Percentiles rank a stretch among this genome's conserved stretches.
phyloP scores from a whole-genome alignment of 1,139 yeast genomes.

The Wickerhamiella infanticola region DNA sequence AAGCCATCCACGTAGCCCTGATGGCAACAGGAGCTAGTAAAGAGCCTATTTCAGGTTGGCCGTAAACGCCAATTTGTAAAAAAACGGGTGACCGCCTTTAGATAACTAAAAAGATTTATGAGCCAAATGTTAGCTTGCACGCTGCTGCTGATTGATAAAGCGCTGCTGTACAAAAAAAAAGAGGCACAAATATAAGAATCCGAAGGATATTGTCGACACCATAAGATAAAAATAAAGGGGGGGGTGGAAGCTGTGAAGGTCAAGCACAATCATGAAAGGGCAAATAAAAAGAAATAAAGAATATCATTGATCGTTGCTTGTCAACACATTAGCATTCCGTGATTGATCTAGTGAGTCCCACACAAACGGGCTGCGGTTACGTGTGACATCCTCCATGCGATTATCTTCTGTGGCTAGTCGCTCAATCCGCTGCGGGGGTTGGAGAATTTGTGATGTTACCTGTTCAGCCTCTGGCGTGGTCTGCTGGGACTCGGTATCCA shows the following conservation, averaged over 20 bases:
- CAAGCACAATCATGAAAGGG: too few relatives aligned
- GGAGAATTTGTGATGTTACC: background rate
- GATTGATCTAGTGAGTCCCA: background rate
- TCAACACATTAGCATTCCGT: background rate
- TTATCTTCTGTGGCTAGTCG: background rate
- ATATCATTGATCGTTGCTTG: background rate
- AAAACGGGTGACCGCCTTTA: too few relatives aligned
- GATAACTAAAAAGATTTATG: too few relatives aligned
- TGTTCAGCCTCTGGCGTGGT: background rate
- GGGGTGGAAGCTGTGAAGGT: too few relatives aligned
- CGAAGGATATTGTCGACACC: too few relatives aligned
- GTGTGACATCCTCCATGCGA: background rate
- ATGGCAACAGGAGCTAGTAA: constrained; percentile 3
- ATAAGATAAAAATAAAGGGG: too few relatives aligned
- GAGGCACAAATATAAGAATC: too few relatives aligned
- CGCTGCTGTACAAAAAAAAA: too few relatives aligned
- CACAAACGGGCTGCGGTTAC: background rate
- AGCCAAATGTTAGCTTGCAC: too few relatives aligned
- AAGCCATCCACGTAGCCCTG: constrained; percentile 9
- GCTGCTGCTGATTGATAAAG: too few relatives aligned
- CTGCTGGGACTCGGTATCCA: background rate
- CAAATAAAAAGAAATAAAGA: background rate
- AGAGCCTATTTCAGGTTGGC: background rate
- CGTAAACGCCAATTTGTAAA: background rate
- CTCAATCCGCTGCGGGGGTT: background rate